Evolutionary conservation across 108 stramenopile genomes (phyloP), one percentile per base, ranked within the genome.

Genomic region (Stephanodiscus minutulus): DNA sequence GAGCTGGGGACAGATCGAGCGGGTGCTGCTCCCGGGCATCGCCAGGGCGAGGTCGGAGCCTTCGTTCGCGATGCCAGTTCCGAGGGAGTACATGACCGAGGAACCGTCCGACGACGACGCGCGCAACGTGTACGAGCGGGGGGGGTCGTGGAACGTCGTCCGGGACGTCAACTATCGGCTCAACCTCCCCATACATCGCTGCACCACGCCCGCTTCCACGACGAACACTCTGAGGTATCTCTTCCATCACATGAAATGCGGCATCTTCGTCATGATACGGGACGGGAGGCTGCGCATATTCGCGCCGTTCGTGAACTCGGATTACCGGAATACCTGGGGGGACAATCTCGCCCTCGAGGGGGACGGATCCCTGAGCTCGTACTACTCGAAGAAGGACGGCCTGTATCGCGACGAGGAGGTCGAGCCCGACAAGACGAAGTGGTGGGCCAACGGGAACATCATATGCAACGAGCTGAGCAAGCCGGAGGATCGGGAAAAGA

Each of bases 391-490:
- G 61, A 98, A 98, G 78, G 77, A 74, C 27, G 92, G 87, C 17
- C 47, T 83, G 58, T 94, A 88, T 72, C 91, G 97, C n/a, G 81
- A 93, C 72, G 97, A 98, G 78, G 90, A 96, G 50, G 85, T 98
- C 18, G 95, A 96, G 58, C 70, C 82, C 11, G 96, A 97, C 60
- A 82, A 84, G 70, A 77, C 62, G 65, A 90, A 94, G 59, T 99
- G 99, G 99, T 99, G 99, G 99, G 99, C 99, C 31, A 99, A 99
- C 76, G 99, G 99, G 6, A 99, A 99, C 68, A 99, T 99, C 79
- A 98, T 99, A 68, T 98, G 98, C 79, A 99, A 99, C 78, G 98
- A 98, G 81, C 82, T 97, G 72, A 86, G 83, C 49, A 74, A 83
- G 25, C 84, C 89, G 5, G 85, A 85, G 66, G 85, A 92, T 68